A percentile compares a stretch with the other conserved stretches of the same genome.
These are phyloP conservation scores for Lathyrus aphaca DNA, from an alignment of 306 rosid species.

Conservation along the genomic window DNA sequence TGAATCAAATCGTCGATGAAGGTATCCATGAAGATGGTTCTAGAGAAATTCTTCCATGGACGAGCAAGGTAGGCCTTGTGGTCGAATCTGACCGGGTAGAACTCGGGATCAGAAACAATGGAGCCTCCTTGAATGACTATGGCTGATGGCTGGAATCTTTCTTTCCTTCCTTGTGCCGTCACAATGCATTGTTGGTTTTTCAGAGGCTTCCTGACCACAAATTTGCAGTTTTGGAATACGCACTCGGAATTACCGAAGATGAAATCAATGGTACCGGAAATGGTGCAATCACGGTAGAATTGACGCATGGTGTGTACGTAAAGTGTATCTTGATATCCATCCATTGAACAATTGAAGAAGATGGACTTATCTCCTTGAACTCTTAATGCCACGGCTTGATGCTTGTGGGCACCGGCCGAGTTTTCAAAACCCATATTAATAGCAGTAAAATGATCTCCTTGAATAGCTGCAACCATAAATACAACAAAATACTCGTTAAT, in stretches of 20 bases:
- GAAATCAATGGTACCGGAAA: conserved; percentile 79
- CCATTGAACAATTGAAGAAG: conserved; percentile 64
- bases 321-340: conserved; percentile 45
- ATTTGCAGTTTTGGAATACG: conserved; percentile 68
- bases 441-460: conserved; percentile 56
- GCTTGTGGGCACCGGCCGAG: conserved; percentile 61
- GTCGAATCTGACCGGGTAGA: conserved; percentile 33
- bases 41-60: conserved; percentile 48
- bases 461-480: conserved; percentile 44
- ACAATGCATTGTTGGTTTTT: conserved; percentile 45
- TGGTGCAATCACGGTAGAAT: conserved; percentile 62
- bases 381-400: conserved; percentile 77
- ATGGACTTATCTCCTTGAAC: conserved; percentile 60
- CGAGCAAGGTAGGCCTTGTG: conserved; percentile 31
- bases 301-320: conserved; percentile 68
- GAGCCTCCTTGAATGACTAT: conserved; percentile 51
- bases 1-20: conserved; percentile 57
- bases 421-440: conserved; percentile 69
- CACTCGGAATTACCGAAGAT: conserved; percentile 60
- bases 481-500: too few species aligned
- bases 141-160: conserved; percentile 51
- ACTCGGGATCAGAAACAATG: conserved; percentile 42
- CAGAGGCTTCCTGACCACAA: conserved; percentile 61
- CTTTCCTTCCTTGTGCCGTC: conserved; percentile 32
- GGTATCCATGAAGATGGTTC: conserved; percentile 64